phyloP scores from a whole-genome alignment of 108 stramenopile species.

The Skeletonema grethae region DNA sequence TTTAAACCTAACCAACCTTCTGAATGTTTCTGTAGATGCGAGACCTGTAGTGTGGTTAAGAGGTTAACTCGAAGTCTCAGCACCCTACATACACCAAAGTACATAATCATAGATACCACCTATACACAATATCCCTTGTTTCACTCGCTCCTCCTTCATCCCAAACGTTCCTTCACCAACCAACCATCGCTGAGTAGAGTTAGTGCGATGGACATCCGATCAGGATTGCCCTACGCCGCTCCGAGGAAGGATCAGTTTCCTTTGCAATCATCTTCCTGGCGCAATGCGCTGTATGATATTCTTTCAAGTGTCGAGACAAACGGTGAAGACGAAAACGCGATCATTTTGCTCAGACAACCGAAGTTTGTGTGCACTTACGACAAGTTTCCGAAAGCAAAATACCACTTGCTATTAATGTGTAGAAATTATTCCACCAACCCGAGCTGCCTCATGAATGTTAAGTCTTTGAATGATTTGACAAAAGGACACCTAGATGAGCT shows the following conservation, averaged over 20 bases:
- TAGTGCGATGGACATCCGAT: neutral
- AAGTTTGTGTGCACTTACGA: constrained; percentile 38
- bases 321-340: neutral
- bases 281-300: constrained; percentile 16
- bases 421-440: neutral
- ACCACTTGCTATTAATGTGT: constrained; percentile 34
- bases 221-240: constrained; percentile 10
- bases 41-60: no score
- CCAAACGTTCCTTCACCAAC: no score
- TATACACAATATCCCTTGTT: no score
- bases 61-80: no score
- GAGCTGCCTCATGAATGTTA: constrained; percentile 3
- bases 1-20: no score
- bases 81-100: no score
- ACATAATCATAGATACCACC: no score
- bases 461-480: constrained; percentile 28
- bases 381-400: constrained; percentile 36
- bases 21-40: no score
- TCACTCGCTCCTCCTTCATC: no score
- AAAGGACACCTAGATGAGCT: constrained; percentile 26
- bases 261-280: constrained; percentile 10
- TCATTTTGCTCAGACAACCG: constrained; percentile 20
- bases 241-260: constrained; percentile 23
- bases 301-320: constrained; percentile 13
- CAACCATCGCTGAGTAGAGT: no score